These are phyloP conservation scores for Dothistroma pini DNA, from an alignment of 2,329 filamentous ascomycete genomes.

Conservation along the genomic window DNA sequence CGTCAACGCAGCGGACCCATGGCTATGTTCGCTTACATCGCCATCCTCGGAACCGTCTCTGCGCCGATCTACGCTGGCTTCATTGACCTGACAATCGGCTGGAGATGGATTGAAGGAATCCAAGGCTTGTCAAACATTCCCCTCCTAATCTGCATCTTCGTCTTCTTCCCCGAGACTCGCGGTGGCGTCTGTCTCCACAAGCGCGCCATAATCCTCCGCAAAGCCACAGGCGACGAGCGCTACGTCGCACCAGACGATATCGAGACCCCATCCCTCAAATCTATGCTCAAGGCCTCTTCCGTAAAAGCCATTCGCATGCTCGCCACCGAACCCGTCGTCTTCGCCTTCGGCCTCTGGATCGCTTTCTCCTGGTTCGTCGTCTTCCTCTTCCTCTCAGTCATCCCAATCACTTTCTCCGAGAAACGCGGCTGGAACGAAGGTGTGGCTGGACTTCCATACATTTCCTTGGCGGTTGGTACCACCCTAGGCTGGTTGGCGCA, in stretches of 20 bases:
- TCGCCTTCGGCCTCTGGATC: constrained; percentile 52
- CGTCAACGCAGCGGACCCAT: constrained; percentile 46
- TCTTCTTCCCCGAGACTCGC: constrained; percentile 48
- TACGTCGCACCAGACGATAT: constrained; percentile 52
- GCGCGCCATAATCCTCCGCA: constrained; percentile 48
- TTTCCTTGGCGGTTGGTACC: constrained; percentile 48
- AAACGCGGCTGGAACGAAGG: constrained; percentile 53
- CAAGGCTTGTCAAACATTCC: constrained; percentile 52
- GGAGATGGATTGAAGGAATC: constrained; percentile 55
- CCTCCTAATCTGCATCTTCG: constrained; percentile 43
- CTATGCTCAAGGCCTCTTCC: constrained; percentile 47
- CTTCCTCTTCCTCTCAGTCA: constrained; percentile 53
- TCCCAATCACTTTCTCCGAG: constrained; percentile 50
- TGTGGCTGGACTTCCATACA: constrained; percentile 50
- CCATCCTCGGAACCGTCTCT: constrained; percentile 51
- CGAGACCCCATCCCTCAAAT: constrained; percentile 48
- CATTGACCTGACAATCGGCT: constrained; percentile 51
- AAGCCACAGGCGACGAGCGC: constrained; percentile 48
- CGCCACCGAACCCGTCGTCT: constrained; percentile 48
- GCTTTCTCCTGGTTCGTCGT: constrained; percentile 53
- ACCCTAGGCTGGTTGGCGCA: constrained; percentile 48
- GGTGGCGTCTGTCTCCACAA: constrained; percentile 48
- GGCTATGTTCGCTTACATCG: constrained; percentile 49
- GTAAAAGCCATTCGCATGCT: constrained; percentile 51
- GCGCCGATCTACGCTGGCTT: constrained; percentile 54